Evolutionary conservation across 306 rosid genomes (phyloP).

Genomic region (Styphnolobium japonicum): DNA sequence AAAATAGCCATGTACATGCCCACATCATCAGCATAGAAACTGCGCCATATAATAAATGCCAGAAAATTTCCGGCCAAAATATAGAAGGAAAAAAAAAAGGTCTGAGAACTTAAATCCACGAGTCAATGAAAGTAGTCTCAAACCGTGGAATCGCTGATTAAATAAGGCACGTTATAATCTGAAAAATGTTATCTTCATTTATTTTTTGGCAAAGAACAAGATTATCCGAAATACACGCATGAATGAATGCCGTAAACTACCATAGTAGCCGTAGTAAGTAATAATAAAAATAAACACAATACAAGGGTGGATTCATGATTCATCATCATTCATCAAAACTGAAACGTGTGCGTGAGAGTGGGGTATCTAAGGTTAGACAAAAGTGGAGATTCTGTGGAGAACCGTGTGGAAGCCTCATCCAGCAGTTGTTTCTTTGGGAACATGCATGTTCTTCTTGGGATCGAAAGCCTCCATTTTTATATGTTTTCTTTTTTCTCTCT

Average conservation of each 20-base stretch:
- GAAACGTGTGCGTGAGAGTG: not conserved
- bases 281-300: not conserved
- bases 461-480: not conserved
- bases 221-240: not conserved
- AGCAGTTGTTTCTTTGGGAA: not conserved
- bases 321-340: not conserved
- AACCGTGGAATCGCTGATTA: too few relatives aligned
- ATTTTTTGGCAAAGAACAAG: too few relatives aligned
- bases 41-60: too few relatives aligned
- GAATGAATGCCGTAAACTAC: not conserved
- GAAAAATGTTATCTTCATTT: too few relatives aligned
- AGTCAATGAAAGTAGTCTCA: too few relatives aligned
- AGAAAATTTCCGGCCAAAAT: too few relatives aligned
- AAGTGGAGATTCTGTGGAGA: conserved; percentile 6
- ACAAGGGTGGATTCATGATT: not conserved
- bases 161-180: too few relatives aligned
- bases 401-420: not conserved
- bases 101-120: too few relatives aligned
- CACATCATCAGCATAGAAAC: too few relatives aligned
- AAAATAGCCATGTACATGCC: too few relatives aligned
- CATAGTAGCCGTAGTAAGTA: too few relatives aligned
- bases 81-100: too few relatives aligned
- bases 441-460: not conserved
- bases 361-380: not conserved
- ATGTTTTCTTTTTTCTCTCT: not conserved